Base-by-base conservation (phyloP, 148 eudicot genomes). In the Amaranthus cruentus region DNA sequence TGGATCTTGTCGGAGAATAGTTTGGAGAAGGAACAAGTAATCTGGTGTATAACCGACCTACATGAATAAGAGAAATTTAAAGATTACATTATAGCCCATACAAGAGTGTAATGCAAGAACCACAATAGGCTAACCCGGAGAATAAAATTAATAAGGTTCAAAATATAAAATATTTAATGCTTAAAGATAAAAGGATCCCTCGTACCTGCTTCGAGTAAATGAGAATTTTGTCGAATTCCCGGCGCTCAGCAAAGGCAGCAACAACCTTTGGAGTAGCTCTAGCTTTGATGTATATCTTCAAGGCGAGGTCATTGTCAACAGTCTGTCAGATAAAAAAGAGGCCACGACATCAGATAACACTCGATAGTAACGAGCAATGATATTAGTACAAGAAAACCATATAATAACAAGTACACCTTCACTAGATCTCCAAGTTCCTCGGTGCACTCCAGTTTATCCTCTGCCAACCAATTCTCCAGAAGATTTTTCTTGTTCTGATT, bases 401-500 rank as follows among this genome's bases (percentile, higher is more conserved):
- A 44, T 14, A 69, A 66, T 11, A 21, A 54, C 66, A 43, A 60
- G 69, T 44, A 70, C 46, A 95, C 98, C 98, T 95, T 95, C 75
- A 95, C 98, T 75, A 95, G 89, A 79, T 95, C 98, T 69, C 98
- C 98, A 82, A 95, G 98, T 84, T 95, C 98, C 85, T 95, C 98
- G 68, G 93, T 91, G 72, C 97, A 95, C 78, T 95, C 98, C 69
- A 95, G 81, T 73, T 95, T 95, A 76, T 95, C 98, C 74, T 95
- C 98, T 51, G 98, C 97, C 77, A 95, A 83, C 98, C 98, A 95
- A 70, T 89, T 95, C 82, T 95, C 98, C 67, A 95, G 63, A 46
- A 95, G 90, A 82, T 91, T 95, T 76, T 95, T 95, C 83, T 95
- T 95, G 84, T 91, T 91, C 78, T 95, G 98, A 79, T 95, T 95